Evolutionary conservation across 2,329 filamentous ascomycete species (phyloP).

Genomic region (Leptographium procerum): DNA sequence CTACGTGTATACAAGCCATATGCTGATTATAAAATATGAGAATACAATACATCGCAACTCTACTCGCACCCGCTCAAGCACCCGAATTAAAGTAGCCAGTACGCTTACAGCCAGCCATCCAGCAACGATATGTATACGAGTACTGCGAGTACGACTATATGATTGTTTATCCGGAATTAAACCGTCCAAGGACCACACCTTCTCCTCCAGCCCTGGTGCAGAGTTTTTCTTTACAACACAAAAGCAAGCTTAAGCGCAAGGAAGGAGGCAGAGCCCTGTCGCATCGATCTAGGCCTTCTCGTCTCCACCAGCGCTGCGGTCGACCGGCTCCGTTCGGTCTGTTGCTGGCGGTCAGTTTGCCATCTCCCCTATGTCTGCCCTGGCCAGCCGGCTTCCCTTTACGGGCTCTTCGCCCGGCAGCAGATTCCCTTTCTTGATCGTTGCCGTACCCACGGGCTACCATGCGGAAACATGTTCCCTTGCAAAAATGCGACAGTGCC

Average conservation of each 20-base stretch:
- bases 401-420: neutral
- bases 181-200: too few species aligned
- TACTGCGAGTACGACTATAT: too few species aligned
- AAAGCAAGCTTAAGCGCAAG: neutral
- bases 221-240: neutral
- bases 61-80: too few species aligned
- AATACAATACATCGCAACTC: too few species aligned
- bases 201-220: neutral
- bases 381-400: neutral
- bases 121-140: too few species aligned
- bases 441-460: neutral
- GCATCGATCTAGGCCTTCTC: neutral
- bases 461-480: neutral
- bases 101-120: too few species aligned
- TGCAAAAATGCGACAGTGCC: neutral
- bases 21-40: too few species aligned
- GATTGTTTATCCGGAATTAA: neutral
- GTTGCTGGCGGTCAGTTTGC: neutral
- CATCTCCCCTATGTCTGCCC: neutral
- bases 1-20: too few species aligned
- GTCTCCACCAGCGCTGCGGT: neutral
- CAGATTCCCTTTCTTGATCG: neutral
- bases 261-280: neutral
- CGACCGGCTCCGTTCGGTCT: neutral
- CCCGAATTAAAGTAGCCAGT: too few species aligned